Conservation (phyloP, 805 yeast genomes). For the Cyberlindnera sargentensis region DNA sequence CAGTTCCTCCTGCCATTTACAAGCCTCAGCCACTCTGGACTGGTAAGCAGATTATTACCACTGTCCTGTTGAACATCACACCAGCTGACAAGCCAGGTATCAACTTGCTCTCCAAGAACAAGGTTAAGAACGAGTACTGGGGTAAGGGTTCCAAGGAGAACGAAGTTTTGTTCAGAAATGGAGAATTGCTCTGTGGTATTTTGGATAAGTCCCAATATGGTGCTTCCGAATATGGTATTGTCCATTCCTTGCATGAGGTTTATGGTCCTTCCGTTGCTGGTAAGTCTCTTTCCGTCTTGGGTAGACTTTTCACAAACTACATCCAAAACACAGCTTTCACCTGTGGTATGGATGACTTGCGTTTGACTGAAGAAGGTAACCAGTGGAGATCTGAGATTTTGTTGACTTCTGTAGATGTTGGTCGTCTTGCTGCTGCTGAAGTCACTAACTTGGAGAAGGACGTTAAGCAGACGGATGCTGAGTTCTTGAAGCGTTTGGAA, state of each 20-base stretch:
- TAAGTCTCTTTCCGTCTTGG: conserved; percentile 82
- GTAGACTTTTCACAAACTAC: conserved; percentile 90
- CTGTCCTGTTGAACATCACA: conserved; percentile 82
- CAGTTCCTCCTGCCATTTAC: conserved; percentile 82
- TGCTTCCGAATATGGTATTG: conserved; percentile 93
- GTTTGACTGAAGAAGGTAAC: conserved; percentile 89
- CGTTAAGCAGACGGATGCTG: conserved; percentile 51
- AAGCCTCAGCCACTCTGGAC: conserved; percentile 95
- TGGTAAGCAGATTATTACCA: conserved; percentile 93
- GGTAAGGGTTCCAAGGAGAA: conserved; percentile 78
- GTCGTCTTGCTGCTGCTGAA: conserved; percentile 89
- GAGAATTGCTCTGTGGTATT: conserved; percentile 86
- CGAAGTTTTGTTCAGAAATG: conserved; percentile 76
- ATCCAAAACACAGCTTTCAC: conserved; percentile 91
- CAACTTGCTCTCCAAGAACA: conserved; percentile 75
- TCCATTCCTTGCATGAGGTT: conserved; percentile 92
- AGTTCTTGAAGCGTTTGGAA: conserved; percentile 80
- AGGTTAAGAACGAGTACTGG: conserved; percentile 94
- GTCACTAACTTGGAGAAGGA: conserved; percentile 72
- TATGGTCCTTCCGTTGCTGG: conserved; percentile 92
- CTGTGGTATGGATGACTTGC: conserved; percentile 99
- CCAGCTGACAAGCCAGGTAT: conserved; percentile 89
- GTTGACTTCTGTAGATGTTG: conserved; percentile 69
- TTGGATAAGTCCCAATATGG: conserved; percentile 98
- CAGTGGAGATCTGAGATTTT: conserved; percentile 80